Evolutionary conservation across 495 filamentous ascomycete species (phyloP), one percentile per base, ranked within the genome.

Genomic region (Penicillium verhagenii): DNA sequence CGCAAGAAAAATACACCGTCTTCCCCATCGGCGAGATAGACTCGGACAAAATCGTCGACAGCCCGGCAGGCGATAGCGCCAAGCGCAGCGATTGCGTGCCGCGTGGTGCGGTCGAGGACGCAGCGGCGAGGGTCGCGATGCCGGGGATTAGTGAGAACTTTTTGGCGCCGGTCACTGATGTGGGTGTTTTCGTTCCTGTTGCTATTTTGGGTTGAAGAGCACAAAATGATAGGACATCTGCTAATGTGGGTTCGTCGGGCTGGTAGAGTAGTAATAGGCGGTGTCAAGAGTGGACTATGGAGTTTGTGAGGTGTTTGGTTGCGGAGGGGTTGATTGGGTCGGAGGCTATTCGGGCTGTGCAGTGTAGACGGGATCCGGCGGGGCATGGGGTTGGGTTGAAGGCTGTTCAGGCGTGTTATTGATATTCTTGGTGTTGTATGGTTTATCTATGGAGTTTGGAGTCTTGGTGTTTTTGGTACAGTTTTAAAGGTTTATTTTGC

Each of bases 221-320:
- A n/a, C n/a, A n/a, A n/a, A n/a, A n/a, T n/a, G n/a, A n/a, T n/a
- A n/a, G n/a, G n/a, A n/a, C n/a, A n/a, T n/a, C n/a, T n/a, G n/a
- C n/a, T n/a, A n/a, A n/a, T n/a, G n/a, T n/a, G n/a, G n/a, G n/a
- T n/a, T n/a, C n/a, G n/a, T n/a, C n/a, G n/a, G n/a, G 25, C 16
- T 38, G 13, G 5, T 33, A 72, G 70, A 59, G 52, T 1, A 65
- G 55, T 13, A 73, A 73, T 31, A 70, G 55, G 43, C 56, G 69
- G 51, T 71, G 64, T 33, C 69, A 73, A 37, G 71, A 73, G 42
- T 73, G 71, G 69, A 74, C 67, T 5, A 66, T 69, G 63, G 69
- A 74, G 20, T 74, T 61, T 45, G 53, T 72, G 11, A 59, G 64
- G 3, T 58, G 58, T 42, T 52, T 74, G 11, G 64, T 71, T 29